Evolutionary conservation across 192 early-diverging fungal genomes (phyloP).

Genomic region (Entophlyctis luteolus): DNA sequence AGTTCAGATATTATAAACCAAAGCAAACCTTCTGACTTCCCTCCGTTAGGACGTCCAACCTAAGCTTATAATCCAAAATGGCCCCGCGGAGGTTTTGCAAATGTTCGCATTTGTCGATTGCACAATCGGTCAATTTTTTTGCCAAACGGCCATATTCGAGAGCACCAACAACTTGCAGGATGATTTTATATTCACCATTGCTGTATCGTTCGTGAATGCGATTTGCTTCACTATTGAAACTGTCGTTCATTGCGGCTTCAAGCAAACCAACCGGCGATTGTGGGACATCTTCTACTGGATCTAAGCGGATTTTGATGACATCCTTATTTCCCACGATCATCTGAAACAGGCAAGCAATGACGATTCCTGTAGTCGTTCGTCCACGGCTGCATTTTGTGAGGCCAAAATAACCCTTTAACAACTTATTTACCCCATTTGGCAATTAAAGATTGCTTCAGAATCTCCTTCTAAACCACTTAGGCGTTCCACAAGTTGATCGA

Average conservation of each 20-base stretch:
- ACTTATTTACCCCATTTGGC: slow-evolving; percentile 59
- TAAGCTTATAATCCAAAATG: slow-evolving; percentile 56
- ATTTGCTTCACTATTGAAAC: too few relatives aligned
- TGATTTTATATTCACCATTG: slow-evolving; percentile 55
- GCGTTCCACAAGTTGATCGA: slow-evolving; percentile 55
- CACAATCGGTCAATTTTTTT: slow-evolving; percentile 53
- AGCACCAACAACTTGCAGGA: slow-evolving; percentile 57
- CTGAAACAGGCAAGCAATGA: slow-evolving; percentile 51
- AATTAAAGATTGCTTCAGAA: slow-evolving; percentile 58
- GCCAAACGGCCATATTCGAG: slow-evolving; percentile 59
- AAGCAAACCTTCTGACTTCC: slow-evolving; percentile 18
- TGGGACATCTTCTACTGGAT: slow-evolving; percentile 13
- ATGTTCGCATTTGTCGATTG: slow-evolving; percentile 62
- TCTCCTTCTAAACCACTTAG: slow-evolving; percentile 29
- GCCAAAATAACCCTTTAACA: not conserved
- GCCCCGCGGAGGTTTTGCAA: slow-evolving; percentile 62
- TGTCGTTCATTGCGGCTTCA: slow-evolving; percentile 24
- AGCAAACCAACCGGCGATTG: not conserved
- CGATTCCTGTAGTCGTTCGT: slow-evolving; percentile 60
- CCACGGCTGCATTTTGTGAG: slow-evolving; percentile 39
- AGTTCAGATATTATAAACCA: not conserved
- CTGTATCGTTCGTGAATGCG: slow-evolving; percentile 38
- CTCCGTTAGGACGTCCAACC: slow-evolving; percentile 43
- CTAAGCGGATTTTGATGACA: slow-evolving; percentile 2
- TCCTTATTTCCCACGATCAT: slow-evolving; percentile 48